phyloP scores from a whole-genome alignment of 352 stramenopile genomes.

The Pythium oligandrum region DNA sequence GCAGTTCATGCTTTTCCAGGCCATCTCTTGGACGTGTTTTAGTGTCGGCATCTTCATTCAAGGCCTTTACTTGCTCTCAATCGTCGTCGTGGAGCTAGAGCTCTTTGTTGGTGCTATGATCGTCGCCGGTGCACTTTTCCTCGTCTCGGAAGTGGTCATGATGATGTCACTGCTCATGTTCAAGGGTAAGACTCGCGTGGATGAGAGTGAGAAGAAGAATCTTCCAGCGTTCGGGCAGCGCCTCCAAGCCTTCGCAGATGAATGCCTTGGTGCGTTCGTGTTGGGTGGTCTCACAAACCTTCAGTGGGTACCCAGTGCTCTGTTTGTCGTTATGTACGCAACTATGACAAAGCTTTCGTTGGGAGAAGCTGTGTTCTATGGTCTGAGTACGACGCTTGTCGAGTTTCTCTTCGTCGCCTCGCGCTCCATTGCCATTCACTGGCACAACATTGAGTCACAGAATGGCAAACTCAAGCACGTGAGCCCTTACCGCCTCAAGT shows the following conservation, averaged over 20 bases:
- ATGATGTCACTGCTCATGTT: conserved; percentile 82
- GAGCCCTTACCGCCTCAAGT: conserved; percentile 51
- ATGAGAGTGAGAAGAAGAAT: not conserved
- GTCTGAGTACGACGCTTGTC: conserved; percentile 22
- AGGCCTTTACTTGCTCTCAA: conserved; percentile 68
- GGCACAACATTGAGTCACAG: conserved; percentile 56
- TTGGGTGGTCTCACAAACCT: conserved; percentile 54
- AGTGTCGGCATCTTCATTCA: conserved; percentile 61
- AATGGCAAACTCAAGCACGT: conserved; percentile 40
- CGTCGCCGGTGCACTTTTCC: conserved; percentile 50
- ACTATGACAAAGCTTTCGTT: conserved; percentile 35
- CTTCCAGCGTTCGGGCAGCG: conserved; percentile 17
- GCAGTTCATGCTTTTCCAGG: conserved; percentile 71
- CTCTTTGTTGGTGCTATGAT: conserved; percentile 74
- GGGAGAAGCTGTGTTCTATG: conserved; percentile 37
- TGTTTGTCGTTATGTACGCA: conserved; percentile 51
- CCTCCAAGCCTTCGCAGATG: conserved; percentile 41
- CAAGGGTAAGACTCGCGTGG: conserved; percentile 6
- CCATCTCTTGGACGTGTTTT: conserved; percentile 80
- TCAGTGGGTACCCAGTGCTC: conserved; percentile 51
- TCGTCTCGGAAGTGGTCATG: conserved; percentile 73
- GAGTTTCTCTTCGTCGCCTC: conserved; percentile 59
- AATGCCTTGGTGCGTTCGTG: conserved; percentile 47
- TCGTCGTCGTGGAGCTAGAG: conserved; percentile 75
- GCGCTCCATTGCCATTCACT: conserved; percentile 45